These are phyloP conservation scores for Cetradonia linearis DNA, from an alignment of 495 filamentous ascomycete genomes.

Conservation along the genomic window DNA sequence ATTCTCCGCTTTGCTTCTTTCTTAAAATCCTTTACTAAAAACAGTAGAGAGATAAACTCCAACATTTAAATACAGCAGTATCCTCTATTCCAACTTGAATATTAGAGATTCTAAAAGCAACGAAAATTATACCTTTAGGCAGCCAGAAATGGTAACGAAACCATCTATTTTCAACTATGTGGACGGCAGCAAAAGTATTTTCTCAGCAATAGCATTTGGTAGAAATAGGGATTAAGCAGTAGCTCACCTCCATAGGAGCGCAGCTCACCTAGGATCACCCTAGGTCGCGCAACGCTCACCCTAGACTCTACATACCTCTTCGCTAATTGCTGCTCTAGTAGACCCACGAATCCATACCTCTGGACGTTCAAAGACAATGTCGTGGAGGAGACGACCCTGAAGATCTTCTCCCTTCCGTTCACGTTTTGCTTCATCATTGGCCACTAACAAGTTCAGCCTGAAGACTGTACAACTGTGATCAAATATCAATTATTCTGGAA, in stretches of 20 bases:
- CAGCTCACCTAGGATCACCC: not conserved
- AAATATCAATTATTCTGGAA: not conserved
- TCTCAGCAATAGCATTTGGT: too few species aligned
- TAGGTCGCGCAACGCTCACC: not conserved
- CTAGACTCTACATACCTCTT: not conserved
- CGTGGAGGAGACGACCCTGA: slow-evolving; percentile 4
- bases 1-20: too few species aligned
- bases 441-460: not conserved
- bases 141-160: too few species aligned
- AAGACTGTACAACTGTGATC: not conserved
- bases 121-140: too few species aligned
- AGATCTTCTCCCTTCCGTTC: slow-evolving; percentile 6
- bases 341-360: not conserved
- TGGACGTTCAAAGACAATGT: slow-evolving; percentile 13
- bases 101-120: too few species aligned
- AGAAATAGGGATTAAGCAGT: not conserved
- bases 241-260: not conserved
- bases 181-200: too few species aligned
- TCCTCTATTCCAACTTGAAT: too few species aligned
- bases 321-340: not conserved
- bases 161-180: too few species aligned
- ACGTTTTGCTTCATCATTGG: not conserved
- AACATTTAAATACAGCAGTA: too few species aligned
- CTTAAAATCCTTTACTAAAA: too few species aligned
- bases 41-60: too few species aligned